Conservation (phyloP, 2,329 filamentous ascomycete species). For the Beauveria medogensis region DNA sequence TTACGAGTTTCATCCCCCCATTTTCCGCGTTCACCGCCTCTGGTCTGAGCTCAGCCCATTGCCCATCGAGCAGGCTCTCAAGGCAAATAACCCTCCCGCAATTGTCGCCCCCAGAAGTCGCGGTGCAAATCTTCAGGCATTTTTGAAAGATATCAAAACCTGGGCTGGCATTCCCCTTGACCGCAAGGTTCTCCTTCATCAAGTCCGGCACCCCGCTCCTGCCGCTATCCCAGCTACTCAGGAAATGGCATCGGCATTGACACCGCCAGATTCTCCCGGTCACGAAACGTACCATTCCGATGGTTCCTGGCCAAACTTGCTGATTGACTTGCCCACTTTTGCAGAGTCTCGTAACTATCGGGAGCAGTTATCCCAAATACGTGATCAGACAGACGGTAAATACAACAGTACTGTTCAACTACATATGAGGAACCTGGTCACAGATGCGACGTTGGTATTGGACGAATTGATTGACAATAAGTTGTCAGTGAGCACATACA, state of each 20-base stretch:
- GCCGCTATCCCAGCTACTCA: slow-evolving; percentile 26
- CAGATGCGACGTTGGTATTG: slow-evolving; percentile 69
- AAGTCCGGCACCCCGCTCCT: slow-evolving; percentile 36
- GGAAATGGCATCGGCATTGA: slow-evolving; percentile 29
- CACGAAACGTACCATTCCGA: slow-evolving; percentile 20
- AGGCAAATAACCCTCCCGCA: slow-evolving; percentile 53
- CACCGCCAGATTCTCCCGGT: slow-evolving; percentile 33
- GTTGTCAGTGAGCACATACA: slow-evolving; percentile 47
- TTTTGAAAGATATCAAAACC: slow-evolving; percentile 66
- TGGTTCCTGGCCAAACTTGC: slow-evolving; percentile 33
- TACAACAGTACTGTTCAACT: slow-evolving; percentile 69
- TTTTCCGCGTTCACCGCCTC: slow-evolving; percentile 78
- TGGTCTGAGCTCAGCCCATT: slow-evolving; percentile 52
- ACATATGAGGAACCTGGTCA: slow-evolving; percentile 57
- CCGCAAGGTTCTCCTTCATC: slow-evolving; percentile 73
- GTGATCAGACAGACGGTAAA: slow-evolving; percentile 67
- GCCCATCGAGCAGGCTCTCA: slow-evolving; percentile 48
- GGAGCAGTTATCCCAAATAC: slow-evolving; percentile 16
- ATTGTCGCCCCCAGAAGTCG: slow-evolving; percentile 63
- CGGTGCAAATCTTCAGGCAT: slow-evolving; percentile 61
- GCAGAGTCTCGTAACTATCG: slow-evolving; percentile 21
- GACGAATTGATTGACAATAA: slow-evolving; percentile 65
- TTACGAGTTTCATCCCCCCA: slow-evolving; percentile 76
- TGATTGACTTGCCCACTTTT: slow-evolving; percentile 49
- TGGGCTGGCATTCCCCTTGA: slow-evolving; percentile 57